Evolutionary conservation across 2,329 filamentous ascomycete species (phyloP).

Genomic region (Colletotrichum gigasporum): DNA sequence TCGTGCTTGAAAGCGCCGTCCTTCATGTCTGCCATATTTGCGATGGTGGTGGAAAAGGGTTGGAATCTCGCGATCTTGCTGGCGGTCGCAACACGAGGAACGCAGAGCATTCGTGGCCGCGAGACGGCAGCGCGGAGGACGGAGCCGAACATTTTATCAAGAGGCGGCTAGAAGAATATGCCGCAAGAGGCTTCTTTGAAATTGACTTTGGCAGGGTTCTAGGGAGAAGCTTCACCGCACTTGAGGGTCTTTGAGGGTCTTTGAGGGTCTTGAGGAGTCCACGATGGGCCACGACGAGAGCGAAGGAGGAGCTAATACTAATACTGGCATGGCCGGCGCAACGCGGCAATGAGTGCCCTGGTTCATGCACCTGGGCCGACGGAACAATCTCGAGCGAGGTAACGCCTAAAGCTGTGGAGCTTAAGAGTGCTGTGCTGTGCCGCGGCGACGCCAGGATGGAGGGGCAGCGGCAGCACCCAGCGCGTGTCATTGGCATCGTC

Average conservation of each 20-base stretch:
- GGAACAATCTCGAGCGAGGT: constrained; percentile 29
- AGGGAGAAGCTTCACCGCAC: constrained; percentile 27
- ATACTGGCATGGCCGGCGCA: constrained; percentile 21
- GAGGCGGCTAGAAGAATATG: constrained; percentile 14
- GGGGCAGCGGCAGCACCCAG: constrained; percentile 4
- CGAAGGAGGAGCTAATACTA: constrained; percentile 25
- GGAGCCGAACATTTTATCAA: constrained; percentile 28
- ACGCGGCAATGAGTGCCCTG: constrained; percentile 25
- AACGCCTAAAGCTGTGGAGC: constrained; percentile 21
- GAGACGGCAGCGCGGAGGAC: constrained; percentile 23
- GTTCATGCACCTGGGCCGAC: constrained; percentile 16
- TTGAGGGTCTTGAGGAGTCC: constrained; percentile 14
- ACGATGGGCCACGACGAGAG: constrained; percentile 1
- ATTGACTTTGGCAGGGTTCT: constrained; percentile 20
- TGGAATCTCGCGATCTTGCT: constrained; percentile 18
- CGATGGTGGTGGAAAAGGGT: constrained; percentile 26
- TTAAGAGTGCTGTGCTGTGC: constrained; percentile 11
- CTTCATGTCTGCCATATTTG: constrained; percentile 50
- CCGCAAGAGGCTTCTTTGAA: constrained; percentile 17
- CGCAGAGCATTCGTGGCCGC: constrained; percentile 18
- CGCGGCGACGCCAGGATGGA: neutral
- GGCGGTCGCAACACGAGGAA: constrained; percentile 9
- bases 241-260: constrained; percentile 12
- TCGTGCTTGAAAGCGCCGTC: constrained; percentile 66
- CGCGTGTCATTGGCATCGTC: constrained; percentile 8